Evolutionary conservation across 768 basidiomycete genomes (phyloP).

Genomic region (Lentinula raphanica): DNA sequence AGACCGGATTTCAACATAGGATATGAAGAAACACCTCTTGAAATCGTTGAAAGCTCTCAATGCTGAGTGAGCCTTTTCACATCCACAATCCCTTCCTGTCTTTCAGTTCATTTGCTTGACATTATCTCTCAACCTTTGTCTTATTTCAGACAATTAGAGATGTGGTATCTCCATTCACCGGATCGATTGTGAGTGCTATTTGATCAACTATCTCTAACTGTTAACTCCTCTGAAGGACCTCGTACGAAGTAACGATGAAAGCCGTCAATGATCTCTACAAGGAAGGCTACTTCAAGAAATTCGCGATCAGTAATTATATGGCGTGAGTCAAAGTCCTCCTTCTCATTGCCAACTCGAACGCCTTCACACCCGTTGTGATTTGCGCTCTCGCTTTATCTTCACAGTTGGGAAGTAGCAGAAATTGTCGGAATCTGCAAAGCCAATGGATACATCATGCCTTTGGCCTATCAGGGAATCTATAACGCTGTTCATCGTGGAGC

Average conservation of each 20-base stretch:
- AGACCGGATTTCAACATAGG: background rate
- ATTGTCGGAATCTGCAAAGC: conserved; percentile 52
- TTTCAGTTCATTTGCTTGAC: conserved; percentile 16
- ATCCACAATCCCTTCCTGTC: too few relatives aligned
- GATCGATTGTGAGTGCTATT: conserved; percentile 51
- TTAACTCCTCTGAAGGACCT: conserved; percentile 49
- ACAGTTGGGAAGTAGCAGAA: conserved; percentile 59
- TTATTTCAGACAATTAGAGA: conserved; percentile 36
- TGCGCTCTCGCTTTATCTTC: background rate
- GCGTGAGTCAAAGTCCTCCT: conserved; percentile 33
- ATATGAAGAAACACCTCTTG: conserved; percentile 6
- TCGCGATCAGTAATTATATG: conserved; percentile 59
- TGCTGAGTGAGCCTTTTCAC: conserved; percentile 34
- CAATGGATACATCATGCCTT: conserved; percentile 52
- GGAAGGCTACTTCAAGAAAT: conserved; percentile 56
- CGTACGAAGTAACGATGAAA: conserved; percentile 51
- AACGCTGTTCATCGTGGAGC: conserved; percentile 36
- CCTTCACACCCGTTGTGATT: background rate
- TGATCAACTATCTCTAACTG: conserved; percentile 54
- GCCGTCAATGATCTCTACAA: conserved; percentile 53
- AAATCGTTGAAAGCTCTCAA: conserved; percentile 40
- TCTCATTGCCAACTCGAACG: too few relatives aligned
- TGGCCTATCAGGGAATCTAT: conserved; percentile 51
- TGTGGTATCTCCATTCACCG: conserved; percentile 57
- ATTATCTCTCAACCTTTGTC: conserved; percentile 13